Base-by-base conservation (phyloP, 257 asterid genomes). In the Ophiorrhiza pumila region DNA sequence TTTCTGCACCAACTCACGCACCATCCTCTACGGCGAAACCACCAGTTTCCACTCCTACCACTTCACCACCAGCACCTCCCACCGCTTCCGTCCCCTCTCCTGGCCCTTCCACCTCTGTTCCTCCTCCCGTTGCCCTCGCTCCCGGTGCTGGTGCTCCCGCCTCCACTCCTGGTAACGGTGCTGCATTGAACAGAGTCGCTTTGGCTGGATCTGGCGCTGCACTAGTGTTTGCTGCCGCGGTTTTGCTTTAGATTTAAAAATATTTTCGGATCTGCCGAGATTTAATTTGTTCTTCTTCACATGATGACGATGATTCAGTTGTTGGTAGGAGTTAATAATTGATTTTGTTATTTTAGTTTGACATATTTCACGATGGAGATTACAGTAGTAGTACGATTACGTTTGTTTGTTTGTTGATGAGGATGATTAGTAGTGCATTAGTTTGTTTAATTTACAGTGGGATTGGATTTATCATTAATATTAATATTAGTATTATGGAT, bases 141-240 rank as follows among this genome's bases (percentile, higher is more conserved):
- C 89, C 91, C 1, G 77, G 49, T 22, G 80, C 71, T 22, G 82
- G 65, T 22, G 34, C 78, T 62, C 80, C 88, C 34, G 69, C 84
- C 20, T 53, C 63, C 2, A 7, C 47, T 0, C 59, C 89, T 4
- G 82, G 81, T 1, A 84, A 55, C 53, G 83, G 76, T 18, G 87
- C 89, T 25, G 29, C 84, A 0, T 76, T 82, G 69, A 84, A 83
- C 81, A 70, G 84, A 79, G 72, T 85, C 42, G 78, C 85, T 25
- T 25, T 83, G 29, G 87, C 84, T 32, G 92, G 92, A 85, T 85
- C 90, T 65, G 84, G 82, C 20, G 86, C 74, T 7, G 74, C 74
- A 35, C 86, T 75, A 22, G 37, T 84, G 76, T 25, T 84, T 32
- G 80, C 83, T 73, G 85, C 87, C 37, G 84, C 85, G 46, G 32